Evolutionary conservation across 2,329 filamentous ascomycete species (phyloP), one percentile per base, ranked within the genome.

Genomic region (Colletotrichum chlorophyti): DNA sequence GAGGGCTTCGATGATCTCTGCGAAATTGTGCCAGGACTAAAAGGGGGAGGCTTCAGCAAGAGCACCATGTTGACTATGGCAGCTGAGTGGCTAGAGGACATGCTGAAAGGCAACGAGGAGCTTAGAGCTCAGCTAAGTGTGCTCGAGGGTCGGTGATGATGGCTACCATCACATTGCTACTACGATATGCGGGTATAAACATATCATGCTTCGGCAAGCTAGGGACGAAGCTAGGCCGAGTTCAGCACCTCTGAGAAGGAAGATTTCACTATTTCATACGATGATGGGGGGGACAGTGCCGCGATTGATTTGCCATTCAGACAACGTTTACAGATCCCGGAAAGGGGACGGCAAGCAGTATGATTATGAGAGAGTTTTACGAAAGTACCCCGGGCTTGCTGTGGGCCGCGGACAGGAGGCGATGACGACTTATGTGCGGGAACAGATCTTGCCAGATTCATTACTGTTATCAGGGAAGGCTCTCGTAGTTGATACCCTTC

Each of bases 1-100:
- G 84, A 90, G 64, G 91, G 91, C 0, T 96, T 94, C 65, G 89
- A 93, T 38, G 90, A 94, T 57, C 76, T 96, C n/a, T 85, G 85
- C 63, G 81, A 86, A 24, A 79, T 96, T 19, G 90, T 96, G 0
- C 92, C 93, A 0, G 88, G 87, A 14, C 79, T 96, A 10, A 83
- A 83, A 53, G 87, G 85, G 23, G 89, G 90, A 8, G 89, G 90
- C 1, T 88, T 93, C 64, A 95, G 91, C 75, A 96, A 96, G 76
- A 93, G 90, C 69, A 88, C 86, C 7, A 89, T 92, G 71, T 79
- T 97, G 34, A 82, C 83, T 15, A 88, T 93, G 74, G 84, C 91
- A 3, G 90, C 87, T 12, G 88, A 91, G 63, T 96, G 90, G 81
- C 75, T 96, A n/a, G 86, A 93, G 62, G 84, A 88, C 14, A 70